Evolutionary conservation across 129 eudicot genomes (phyloP), one percentile per base, ranked within the genome.

Genomic region (Pseudognaphalium luteoalbum): DNA sequence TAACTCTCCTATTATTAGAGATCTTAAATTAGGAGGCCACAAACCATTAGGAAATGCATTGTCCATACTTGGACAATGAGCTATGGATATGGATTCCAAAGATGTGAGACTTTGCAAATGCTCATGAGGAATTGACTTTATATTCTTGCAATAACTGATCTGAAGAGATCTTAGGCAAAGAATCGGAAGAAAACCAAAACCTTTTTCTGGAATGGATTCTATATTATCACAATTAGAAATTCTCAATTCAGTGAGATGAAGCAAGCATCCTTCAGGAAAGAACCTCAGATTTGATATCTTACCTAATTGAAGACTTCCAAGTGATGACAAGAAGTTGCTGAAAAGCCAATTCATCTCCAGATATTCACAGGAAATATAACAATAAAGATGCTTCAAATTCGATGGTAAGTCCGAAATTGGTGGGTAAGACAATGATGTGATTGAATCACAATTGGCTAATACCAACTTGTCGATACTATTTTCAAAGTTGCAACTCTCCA

Each of bases 101-200:
- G 71, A 75, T 42, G 61, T 29, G 19, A 78, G 81, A 44, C 37
- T 59, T 41, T 59, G 61, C 54, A 78, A 68, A 39, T 69, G 81
- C 65, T 67, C 54, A 34, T 67, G 41, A 32, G 80, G 80, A 67
- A 50, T 19, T 32, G 73, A 66, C 65, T 66, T 67, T 22, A 76
- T 72, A 76, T 66, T 76, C 66, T 34, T 66, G 66, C 80, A 76
- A 5, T 35, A 20, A 6, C 22, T 35, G 35, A 76, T 51, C 29
- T 0, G 1, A 14, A 76, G 80, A 22, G 39, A 66, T 52, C 12
- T 66, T 28, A 76, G 73, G 73, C 73, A 51, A 66, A 29, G 41
- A 15, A 41, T 7, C 1, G 78, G 78, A 42, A 61, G 61, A 51
- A 74, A 74, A 8, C 78, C 71, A 63, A 28, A 75, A 44, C 78